phyloP scores from a whole-genome alignment of 176 grass and related monocot species.

The Otatea glauca region DNA sequence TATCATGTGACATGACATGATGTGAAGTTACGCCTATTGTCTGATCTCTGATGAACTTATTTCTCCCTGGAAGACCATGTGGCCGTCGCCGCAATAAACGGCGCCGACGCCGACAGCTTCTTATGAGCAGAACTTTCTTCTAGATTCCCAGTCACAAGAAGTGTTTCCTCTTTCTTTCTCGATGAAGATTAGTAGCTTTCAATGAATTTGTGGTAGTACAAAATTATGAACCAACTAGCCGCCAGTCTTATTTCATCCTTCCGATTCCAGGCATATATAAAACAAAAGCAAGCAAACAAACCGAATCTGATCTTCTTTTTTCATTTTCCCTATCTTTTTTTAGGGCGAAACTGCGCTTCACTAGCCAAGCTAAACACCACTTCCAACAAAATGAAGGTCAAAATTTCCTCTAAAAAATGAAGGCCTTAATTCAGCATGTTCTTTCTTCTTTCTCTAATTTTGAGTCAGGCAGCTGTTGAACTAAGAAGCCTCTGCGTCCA shows the following conservation, averaged over 20 bases:
- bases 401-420: neutral
- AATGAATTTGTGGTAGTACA: neutral
- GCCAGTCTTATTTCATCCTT: neutral
- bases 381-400: neutral
- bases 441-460: neutral
- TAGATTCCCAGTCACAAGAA: neutral
- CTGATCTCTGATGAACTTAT: neutral
- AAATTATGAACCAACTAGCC: neutral
- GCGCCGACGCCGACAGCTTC: constrained; percentile 32
- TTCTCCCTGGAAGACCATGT: constrained; percentile 13
- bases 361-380: neutral
- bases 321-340: no score
- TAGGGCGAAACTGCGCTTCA: neutral
- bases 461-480: neutral
- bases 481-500: neutral
- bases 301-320: no score
- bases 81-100: constrained; percentile 38
- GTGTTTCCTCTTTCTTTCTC: neutral
- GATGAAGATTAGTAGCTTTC: no score
- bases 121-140: neutral
- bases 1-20: constrained; percentile 1
- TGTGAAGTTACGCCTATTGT: neutral
- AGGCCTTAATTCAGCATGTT: neutral
- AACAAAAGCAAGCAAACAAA: no score
- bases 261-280: no score